These are phyloP conservation scores for Pisolithus tinctorius DNA, from an alignment of 768 basidiomycete genomes.

Conservation along the genomic window DNA sequence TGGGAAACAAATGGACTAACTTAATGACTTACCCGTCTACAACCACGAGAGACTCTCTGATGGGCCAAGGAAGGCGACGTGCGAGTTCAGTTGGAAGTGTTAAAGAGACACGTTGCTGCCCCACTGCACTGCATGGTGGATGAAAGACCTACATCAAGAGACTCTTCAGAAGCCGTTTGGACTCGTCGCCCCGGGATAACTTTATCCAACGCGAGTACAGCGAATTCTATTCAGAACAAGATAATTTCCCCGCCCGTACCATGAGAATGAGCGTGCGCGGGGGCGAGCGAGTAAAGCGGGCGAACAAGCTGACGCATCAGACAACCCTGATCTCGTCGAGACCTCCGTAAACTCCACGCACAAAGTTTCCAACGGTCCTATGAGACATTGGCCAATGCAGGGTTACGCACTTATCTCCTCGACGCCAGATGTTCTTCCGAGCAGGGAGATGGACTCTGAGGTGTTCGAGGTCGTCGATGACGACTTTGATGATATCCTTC, in stretches of 20 bases:
- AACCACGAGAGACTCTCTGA: no score
- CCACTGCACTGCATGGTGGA: neutral
- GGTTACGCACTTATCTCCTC: constrained; percentile 13
- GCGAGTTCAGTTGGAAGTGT: no score
- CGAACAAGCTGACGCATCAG: no score
- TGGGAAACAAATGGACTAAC: no score
- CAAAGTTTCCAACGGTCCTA: neutral
- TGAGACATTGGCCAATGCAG: constrained; percentile 19
- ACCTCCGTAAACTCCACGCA: constrained; percentile 5
- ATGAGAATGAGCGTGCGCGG: neutral
- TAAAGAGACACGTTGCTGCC: neutral
- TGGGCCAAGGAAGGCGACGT: no score
- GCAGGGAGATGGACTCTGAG: constrained; percentile 26
- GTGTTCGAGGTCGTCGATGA: constrained; percentile 22
- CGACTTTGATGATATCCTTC: constrained; percentile 10
- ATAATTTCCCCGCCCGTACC: neutral
- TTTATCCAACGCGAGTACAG: constrained; percentile 22
- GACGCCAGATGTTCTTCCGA: constrained; percentile 20
- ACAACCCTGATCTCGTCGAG: neutral
- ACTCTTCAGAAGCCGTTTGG: constrained; percentile 13
- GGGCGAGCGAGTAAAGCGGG: neutral
- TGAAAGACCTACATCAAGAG: constrained; percentile 23
- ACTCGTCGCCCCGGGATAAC: constrained; percentile 18
- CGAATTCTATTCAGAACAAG: constrained; percentile 9
- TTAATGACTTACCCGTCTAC: no score